phyloP scores from a whole-genome alignment of 2,329 filamentous ascomycete species.

The Akanthomyces muscarius region DNA sequence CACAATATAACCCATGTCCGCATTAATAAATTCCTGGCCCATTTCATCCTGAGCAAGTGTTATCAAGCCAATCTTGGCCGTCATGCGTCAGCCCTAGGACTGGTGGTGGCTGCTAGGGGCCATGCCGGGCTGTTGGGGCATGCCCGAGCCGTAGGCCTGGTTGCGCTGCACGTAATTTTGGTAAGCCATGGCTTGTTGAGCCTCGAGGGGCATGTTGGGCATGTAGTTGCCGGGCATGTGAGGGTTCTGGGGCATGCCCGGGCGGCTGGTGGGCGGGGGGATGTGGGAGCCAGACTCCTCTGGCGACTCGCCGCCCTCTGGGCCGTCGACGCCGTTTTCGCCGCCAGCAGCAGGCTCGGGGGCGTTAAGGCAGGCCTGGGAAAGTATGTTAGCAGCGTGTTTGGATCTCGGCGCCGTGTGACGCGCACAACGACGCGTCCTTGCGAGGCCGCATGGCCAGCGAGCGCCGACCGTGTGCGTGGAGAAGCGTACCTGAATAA shows the following conservation, averaged over 20 bases:
- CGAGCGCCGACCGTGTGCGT: background rate
- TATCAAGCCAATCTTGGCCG: background rate
- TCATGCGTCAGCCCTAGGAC: conserved; percentile 46
- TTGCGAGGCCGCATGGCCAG: background rate
- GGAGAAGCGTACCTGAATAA: conserved; percentile 76
- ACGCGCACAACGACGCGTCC: conserved; percentile 8
- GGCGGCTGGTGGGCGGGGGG: conserved; percentile 55
- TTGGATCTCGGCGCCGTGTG: background rate
- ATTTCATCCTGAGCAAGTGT: background rate
- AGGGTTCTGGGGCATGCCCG: conserved; percentile 61
- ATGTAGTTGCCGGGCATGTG: conserved; percentile 63
- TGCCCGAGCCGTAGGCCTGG: conserved; percentile 67
- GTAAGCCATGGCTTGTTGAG: conserved; percentile 77
- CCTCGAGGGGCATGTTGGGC: conserved; percentile 64
- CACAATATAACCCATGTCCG: conserved; percentile 31
- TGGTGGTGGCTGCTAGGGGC: conserved; percentile 79
- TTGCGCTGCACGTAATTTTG: conserved; percentile 75
- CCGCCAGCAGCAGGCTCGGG: conserved; percentile 80
- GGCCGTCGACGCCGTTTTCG: conserved; percentile 76
- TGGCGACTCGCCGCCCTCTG: conserved; percentile 78
- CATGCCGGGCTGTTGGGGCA: conserved; percentile 74
- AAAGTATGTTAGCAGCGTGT: conserved; percentile 29
- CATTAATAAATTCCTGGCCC: conserved; percentile 23
- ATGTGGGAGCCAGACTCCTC: conserved; percentile 83
- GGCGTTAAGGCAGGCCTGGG: conserved; percentile 89